Base-by-base conservation (phyloP, 2,329 filamentous ascomycete species). In the Ploettnerulaceae sp. region DNA sequence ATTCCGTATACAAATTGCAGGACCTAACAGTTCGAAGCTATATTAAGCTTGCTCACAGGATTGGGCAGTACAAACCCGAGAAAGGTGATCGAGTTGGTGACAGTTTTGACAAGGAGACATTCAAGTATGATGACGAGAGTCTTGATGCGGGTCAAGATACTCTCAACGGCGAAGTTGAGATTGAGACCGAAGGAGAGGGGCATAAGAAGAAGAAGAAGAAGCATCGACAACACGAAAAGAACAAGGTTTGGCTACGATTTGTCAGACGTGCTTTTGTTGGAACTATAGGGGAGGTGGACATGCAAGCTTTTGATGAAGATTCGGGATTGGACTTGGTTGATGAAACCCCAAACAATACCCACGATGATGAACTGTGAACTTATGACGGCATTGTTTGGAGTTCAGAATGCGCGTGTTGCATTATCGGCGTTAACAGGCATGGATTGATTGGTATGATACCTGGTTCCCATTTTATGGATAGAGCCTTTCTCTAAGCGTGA, bases 11-110 rank as follows among this genome's bases (percentile, higher is more conserved):
- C 64, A 76, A 79, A 51, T 67, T 96, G 57, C 73, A 78, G 33
- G 91, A 97, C 66, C 69, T 98, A 64, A 97, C 91, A 0, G 86
- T 96, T 42, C 75, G 79, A 52, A 94, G 81, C 63, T 86, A 86
- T 63, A 70, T 97, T 34, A 76, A 86, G 51, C 74, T 97, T 37
- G 93, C 93, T 8, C 79, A 83, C 53, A 75, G 83, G 45, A 94
- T 97, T 60, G 86, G 85, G 2, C 70, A 77, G 42, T 69, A 68
- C 38, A 66, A 64, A 47, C 61, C 67, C 1, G 52, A 59, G 34
- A 64, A 64, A 55, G 62, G 56, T 5, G 57, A 66, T 45, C 41
- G 47, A 17, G 47, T 63, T n/a, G 51, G 58, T 20, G 50, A 53
- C 2, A 20, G 44, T 17, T 40, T 24, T 15, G 57, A 56, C 0